Evolutionary conservation across 176 grass and related monocot species (phyloP), one percentile per base, ranked within the genome.

Genomic region (Tillandsia fasciculata): DNA sequence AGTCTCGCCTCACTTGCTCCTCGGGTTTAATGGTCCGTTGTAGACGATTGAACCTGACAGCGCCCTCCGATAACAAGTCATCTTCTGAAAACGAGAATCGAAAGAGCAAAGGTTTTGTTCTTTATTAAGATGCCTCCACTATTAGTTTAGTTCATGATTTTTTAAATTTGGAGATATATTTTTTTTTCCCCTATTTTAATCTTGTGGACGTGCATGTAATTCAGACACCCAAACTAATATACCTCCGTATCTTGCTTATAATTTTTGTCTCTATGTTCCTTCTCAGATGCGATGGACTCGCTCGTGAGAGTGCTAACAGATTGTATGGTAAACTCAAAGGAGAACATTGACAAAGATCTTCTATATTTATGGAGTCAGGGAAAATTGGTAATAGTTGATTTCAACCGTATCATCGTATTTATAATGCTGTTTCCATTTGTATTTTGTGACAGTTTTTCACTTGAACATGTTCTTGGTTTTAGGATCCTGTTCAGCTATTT

Each of bases 281-380:
- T 83, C 88, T 57, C 81, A 96, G 88, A 85, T 70, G 88, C 72
- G 73, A 63, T 82, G 73, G 86, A 82, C 69, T 81, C 79, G 72
- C 85, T 96, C 73, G 69, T 84, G 42, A 87, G 63, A 63, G 77
- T 86, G 78, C 56, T 91, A 72, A 77, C 85, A 64, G 59, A 91
- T 66, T 84, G 81, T 80, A 86, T 91, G 72, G 70, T 78, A 47
- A 84, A 85, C 77, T 86, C 70, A 3, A 96, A 91, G 69, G 88
- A 96, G 83, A 91, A 91, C 72, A 68, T 89, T 26, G 56, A 87
- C 59, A 78, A 80, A 82, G 53, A 77, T 29, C 26, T 70, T 82
- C 51, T 87, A 69, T 67, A 91, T 67, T 82, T 82, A 23, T 73
- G 28, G 53, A 74, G 15, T 53, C 51, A 81, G 72, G 42, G 63